Base-by-base conservation (phyloP, 192 early-diverging fungal species). In the Coemansia sp. region DNA sequence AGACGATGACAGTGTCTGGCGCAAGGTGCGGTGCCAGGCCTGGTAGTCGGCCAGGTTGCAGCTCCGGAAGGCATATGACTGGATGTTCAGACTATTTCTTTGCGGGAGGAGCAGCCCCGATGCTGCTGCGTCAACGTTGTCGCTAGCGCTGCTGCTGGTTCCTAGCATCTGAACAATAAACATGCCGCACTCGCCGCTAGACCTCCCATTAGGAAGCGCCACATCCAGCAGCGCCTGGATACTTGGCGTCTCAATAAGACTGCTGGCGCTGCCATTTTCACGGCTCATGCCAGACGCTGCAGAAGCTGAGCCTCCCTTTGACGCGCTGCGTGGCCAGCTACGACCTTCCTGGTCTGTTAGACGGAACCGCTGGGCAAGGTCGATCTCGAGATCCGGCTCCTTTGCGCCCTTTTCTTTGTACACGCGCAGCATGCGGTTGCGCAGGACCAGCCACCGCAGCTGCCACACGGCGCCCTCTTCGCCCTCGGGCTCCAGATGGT, bases 381-480 rank as follows among this genome's bases (percentile, higher is more conserved):
- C 72, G 34, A 85, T 61, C 20, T 66, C 71, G n/a, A 69, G 49
- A 23, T 80, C 71, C 2, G 80, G 39, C 16, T 68, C 69, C 10
- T 52, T 20, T 62, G 76, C 60, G 11, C 67, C 73, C 62, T 80
- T 82, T 11, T 71, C 64, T 48, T 62, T 73, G 64, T 75, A 79
- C 41, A 83, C 66, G 21, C 73, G 61, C 35, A 85, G 67, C 36
- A 68, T 58, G 6, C 70, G 67, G 26, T 72, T 68, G 24, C 81
- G 71, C 59, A 85, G 60, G 23, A 85, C 84, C 0, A 70, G 56
- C 84, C 84, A 85, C 62, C 62, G 62, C 57, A 83, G 58, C 55
- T 83, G 67, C 84, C 84, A 85, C 38, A 30, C 59, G 11, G 63
- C 21, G 26, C 44, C 41, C 6, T 38, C 58, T 1, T n/a, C 43